Conservation (phyloP, 257 asterid species). For the Przewalskia tangutica region DNA sequence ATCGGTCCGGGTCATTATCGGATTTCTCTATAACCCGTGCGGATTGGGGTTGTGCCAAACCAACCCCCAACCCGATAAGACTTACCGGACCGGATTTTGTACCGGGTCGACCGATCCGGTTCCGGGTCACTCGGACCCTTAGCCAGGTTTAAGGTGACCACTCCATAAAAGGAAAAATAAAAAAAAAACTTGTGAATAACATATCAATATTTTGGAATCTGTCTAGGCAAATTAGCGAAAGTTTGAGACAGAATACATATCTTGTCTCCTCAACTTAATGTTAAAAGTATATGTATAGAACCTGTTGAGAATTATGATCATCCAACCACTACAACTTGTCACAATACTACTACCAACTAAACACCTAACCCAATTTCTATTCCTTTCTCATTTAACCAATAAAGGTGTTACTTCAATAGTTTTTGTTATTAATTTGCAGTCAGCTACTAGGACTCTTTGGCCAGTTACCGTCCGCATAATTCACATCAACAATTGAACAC, state of each 20-base stretch:
- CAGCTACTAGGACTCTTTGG: background rate
- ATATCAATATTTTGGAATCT: background rate
- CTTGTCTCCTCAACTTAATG: background rate
- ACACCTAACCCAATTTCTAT: background rate
- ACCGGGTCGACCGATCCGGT: too few species aligned
- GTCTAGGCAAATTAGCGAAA: background rate
- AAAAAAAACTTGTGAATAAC: background rate
- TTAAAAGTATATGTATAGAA: background rate
- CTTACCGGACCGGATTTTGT: too few species aligned
- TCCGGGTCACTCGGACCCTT: too few species aligned
- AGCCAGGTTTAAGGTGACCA: too few species aligned
- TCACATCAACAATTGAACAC: background rate
- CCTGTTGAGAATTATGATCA: background rate
- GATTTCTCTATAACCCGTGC: too few species aligned
- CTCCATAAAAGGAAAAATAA: background rate
- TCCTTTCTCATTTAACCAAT: too few species aligned
- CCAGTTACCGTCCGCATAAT: background rate
- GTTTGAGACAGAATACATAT: background rate
- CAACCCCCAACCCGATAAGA: too few species aligned
- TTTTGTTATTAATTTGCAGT: background rate
- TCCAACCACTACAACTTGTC: background rate
- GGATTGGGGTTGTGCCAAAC: too few species aligned
- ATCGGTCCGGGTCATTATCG: too few species aligned
- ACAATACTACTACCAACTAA: background rate
- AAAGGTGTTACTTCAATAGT: too few species aligned